These are phyloP conservation scores for Penicillium arizonense DNA, from an alignment of 495 filamentous ascomycete genomes.

Conservation along the genomic window DNA sequence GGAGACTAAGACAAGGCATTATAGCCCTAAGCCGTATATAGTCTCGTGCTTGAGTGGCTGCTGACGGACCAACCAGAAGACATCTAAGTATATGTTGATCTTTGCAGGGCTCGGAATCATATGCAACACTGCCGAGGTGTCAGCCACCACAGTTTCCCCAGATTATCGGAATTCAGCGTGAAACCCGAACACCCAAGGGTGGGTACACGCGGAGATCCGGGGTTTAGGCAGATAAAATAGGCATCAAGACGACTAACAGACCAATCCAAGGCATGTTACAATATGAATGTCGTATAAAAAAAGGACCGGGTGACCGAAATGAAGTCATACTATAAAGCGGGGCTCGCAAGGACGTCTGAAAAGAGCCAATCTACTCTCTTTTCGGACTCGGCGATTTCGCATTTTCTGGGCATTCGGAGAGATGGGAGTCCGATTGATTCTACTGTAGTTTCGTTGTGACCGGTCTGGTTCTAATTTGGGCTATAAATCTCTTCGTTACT, in stretches of 20 bases:
- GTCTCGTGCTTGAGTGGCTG: neutral
- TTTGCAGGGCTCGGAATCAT: conserved; percentile 1
- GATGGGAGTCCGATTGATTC: conserved; percentile 4
- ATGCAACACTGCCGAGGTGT: conserved; percentile 4
- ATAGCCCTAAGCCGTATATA: too few relatives aligned
- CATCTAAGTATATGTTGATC: neutral
- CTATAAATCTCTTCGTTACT: too few relatives aligned
- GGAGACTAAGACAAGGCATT: too few relatives aligned
- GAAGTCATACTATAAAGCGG: conserved; percentile 19
- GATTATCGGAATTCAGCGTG: neutral
- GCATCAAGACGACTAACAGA: too few relatives aligned
- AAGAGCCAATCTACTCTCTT: conserved; percentile 10
- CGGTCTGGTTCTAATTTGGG: too few relatives aligned
- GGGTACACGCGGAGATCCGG: neutral
- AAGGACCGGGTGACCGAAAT: neutral
- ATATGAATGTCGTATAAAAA: too few relatives aligned
- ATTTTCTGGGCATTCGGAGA: conserved; percentile 5
- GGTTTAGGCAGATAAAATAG: neutral
- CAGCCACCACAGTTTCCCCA: neutral
- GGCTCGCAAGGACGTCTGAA: conserved; percentile 32
- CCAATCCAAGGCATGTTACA: neutral
- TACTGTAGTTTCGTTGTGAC: too few relatives aligned
- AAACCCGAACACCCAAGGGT: neutral
- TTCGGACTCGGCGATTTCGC: neutral
- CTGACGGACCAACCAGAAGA: neutral